Conservation (phyloP, 2,329 filamentous ascomycete genomes). For the Fusarium pseudocircinatum region DNA sequence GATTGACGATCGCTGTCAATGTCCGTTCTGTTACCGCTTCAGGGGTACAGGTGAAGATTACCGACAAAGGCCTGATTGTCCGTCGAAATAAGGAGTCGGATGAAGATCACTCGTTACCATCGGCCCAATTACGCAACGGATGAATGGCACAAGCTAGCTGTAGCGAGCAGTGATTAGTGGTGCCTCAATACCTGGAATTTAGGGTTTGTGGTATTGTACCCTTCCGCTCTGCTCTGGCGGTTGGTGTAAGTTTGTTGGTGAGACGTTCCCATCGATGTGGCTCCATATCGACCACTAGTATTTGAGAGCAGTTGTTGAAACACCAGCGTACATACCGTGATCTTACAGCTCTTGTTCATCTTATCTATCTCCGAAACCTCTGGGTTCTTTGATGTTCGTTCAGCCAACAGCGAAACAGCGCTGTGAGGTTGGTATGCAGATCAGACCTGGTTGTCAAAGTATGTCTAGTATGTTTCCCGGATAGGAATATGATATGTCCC, state of each 20-base stretch:
- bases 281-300: conserved; percentile 2
- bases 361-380: conserved; percentile 6
- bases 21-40: conserved; percentile 12
- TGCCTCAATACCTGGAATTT: not conserved
- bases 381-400: not conserved
- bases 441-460: conserved; percentile 12
- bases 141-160: not conserved
- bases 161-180: not conserved
- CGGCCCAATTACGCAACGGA: conserved; percentile 3
- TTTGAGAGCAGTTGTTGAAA: not conserved
- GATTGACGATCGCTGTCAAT: conserved; percentile 14
- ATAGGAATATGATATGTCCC: conserved; percentile 1
- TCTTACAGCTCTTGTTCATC: not conserved
- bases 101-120: conserved; percentile 2
- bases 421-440: conserved; percentile 28
- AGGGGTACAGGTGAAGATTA: conserved; percentile 18
- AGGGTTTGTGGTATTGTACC: conserved; percentile 15
- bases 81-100: conserved; percentile 1
- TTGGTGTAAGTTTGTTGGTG: conserved; percentile 17
- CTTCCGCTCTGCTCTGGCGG: not conserved
- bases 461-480: not conserved
- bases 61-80: conserved; percentile 10
- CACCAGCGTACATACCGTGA: not conserved
- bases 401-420: not conserved
- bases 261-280: conserved; percentile 18